A percentile compares a stretch with the other conserved stretches of the same genome.
These are phyloP conservation scores for Cercospora zeae-maydis DNA, from an alignment of 2,329 filamentous ascomycete genomes.

Conservation along the genomic window DNA sequence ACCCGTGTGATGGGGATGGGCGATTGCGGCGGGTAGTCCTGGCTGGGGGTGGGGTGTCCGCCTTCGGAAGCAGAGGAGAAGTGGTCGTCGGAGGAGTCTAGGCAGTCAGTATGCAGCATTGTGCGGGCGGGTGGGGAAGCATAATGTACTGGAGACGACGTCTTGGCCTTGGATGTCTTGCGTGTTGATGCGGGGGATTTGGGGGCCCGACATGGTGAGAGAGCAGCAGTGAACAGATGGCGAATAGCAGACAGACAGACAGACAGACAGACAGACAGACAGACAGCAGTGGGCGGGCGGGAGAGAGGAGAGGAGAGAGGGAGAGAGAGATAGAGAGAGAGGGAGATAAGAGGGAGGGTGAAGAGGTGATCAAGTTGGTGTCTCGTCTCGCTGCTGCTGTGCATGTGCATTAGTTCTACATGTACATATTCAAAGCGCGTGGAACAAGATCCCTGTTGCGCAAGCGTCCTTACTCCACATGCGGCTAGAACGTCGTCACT, in stretches of 20 bases:
- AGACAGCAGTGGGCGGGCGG: too few relatives aligned
- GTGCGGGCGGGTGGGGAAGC: conserved; percentile 11
- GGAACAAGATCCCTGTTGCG: background rate
- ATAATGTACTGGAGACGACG: conserved; percentile 20
- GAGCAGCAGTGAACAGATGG: background rate
- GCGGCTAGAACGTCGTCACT: background rate
- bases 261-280: conserved; percentile 5
- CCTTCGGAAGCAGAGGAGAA: conserved; percentile 65
- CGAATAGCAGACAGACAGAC: background rate
- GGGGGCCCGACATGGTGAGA: conserved; percentile 29
- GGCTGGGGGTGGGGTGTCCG: conserved; percentile 25
- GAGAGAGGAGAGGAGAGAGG: background rate
- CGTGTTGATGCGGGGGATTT: conserved; percentile 32
- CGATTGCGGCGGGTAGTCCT: conserved; percentile 37
- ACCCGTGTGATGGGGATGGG: conserved; percentile 59
- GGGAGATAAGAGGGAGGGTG: background rate
- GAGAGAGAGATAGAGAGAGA: too few relatives aligned
- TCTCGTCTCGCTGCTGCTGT: background rate
- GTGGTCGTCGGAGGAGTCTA: conserved; percentile 52
- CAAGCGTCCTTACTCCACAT: background rate
- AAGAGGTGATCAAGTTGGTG: background rate
- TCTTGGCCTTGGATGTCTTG: conserved; percentile 28
- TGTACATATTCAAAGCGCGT: too few relatives aligned
- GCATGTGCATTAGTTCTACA: too few relatives aligned
- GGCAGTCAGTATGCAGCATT: conserved; percentile 22